phyloP scores from a whole-genome alignment of 2,329 filamentous ascomycete species.

The Calonectria pseudoturangicola region DNA sequence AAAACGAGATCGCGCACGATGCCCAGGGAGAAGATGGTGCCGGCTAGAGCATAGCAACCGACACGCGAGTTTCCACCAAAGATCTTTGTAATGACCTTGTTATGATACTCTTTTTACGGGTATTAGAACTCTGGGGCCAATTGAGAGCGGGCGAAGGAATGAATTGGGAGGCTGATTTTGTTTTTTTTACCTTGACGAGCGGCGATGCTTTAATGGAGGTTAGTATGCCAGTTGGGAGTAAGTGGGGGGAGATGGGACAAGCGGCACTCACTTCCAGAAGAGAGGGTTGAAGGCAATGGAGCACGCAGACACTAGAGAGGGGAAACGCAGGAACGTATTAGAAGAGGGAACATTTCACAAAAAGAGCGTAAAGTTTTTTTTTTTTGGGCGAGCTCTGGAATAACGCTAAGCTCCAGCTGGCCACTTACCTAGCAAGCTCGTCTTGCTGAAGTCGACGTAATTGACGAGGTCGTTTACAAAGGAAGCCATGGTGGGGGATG shows the following conservation, averaged over 20 bases:
- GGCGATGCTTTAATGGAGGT: constrained; percentile 77
- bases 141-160: not conserved
- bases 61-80: constrained; percentile 85
- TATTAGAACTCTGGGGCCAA: constrained; percentile 23
- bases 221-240: constrained; percentile 53
- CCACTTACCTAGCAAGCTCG: constrained; percentile 79
- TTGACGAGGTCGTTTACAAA: constrained; percentile 70
- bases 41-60: constrained; percentile 93
- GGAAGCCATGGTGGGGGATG: constrained; percentile 62
- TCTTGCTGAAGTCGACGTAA: constrained; percentile 81
- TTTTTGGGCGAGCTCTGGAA: constrained; percentile 19
- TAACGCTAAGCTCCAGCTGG: constrained; percentile 25
- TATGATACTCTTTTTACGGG: constrained; percentile 84
- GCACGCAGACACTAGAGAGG: constrained; percentile 82
- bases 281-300: constrained; percentile 96
- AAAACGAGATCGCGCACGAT: constrained; percentile 92
- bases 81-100: constrained; percentile 89
- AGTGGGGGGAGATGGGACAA: constrained; percentile 28
- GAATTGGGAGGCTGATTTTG: not conserved
- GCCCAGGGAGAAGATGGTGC: constrained; percentile 92
- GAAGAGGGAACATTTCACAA: constrained; percentile 9
- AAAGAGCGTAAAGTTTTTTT: constrained; percentile 44
- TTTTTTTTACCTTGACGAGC: constrained; percentile 83
- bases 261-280: constrained; percentile 94
- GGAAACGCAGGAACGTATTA: constrained; percentile 31